Conservation (phyloP, 2,329 filamentous ascomycete species). For the Tolypocladium cylindrosporum region DNA sequence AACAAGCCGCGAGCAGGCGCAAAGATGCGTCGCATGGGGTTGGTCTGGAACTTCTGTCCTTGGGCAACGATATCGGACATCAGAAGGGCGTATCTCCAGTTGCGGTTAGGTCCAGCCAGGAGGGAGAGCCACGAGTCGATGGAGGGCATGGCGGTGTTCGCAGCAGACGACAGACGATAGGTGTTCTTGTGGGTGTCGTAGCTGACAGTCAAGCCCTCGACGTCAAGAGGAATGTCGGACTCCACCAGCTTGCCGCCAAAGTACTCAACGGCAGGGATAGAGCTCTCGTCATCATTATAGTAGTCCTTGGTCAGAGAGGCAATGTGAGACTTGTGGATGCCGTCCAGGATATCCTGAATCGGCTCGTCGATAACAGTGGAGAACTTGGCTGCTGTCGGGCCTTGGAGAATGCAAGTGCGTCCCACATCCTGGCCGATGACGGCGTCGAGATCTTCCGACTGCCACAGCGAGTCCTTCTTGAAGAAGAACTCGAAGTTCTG, state of each 20-base stretch:
- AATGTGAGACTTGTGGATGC: constrained; percentile 84
- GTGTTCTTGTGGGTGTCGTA: constrained; percentile 70
- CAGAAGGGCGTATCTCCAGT: constrained; percentile 92
- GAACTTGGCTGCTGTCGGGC: constrained; percentile 84
- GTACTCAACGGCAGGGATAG: constrained; percentile 83
- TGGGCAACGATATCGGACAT: constrained; percentile 90
- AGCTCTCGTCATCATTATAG: constrained; percentile 62
- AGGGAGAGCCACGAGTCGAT: constrained; percentile 79
- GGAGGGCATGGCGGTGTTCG: constrained; percentile 65
- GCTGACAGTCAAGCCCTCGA: constrained; percentile 78
- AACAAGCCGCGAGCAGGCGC: constrained; percentile 77
- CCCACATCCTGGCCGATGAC: constrained; percentile 95
- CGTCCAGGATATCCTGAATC: constrained; percentile 86
- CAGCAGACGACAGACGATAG: constrained; percentile 71
- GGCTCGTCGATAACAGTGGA: constrained; percentile 87
- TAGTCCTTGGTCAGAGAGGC: constrained; percentile 66
- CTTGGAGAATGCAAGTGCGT: constrained; percentile 91
- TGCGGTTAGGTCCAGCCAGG: constrained; percentile 74
- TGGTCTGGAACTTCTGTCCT: constrained; percentile 93
- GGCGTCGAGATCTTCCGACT: constrained; percentile 93
- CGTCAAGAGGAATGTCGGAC: constrained; percentile 59
- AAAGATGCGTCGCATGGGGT: constrained; percentile 88
- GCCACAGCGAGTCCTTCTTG: constrained; percentile 99
- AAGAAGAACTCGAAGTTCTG: constrained; percentile 99
- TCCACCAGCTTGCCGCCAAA: constrained; percentile 84